phyloP scores from a whole-genome alignment of 2,329 filamentous ascomycete genomes.

The Ascochyta pisi region DNA sequence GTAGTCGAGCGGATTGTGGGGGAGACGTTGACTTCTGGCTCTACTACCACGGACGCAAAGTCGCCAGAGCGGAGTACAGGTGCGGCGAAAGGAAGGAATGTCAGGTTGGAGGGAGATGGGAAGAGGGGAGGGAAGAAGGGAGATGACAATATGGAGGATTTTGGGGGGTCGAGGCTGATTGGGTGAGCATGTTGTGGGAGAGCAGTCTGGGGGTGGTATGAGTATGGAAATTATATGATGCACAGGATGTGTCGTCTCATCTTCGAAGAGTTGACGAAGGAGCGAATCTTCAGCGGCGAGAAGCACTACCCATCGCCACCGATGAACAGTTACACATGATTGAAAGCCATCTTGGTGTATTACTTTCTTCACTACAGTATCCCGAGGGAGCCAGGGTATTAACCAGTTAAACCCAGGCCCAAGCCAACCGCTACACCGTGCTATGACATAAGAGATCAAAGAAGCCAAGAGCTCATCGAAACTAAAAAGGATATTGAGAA shows the following conservation, averaged over 20 bases:
- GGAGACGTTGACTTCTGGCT: slow-evolving; percentile 17
- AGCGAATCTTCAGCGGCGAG: not conserved
- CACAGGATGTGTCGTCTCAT: not conserved
- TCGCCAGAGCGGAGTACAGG: slow-evolving; percentile 27
- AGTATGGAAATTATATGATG: too few relatives aligned
- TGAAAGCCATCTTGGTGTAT: slow-evolving; percentile 22
- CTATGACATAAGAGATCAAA: slow-evolving; percentile 42
- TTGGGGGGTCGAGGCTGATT: slow-evolving; percentile 36
- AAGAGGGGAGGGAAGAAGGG: slow-evolving; percentile 25
- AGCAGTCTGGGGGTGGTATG: not conserved
- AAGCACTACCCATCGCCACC: not conserved
- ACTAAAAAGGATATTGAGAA: slow-evolving; percentile 48
- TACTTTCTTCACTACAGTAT: slow-evolving; percentile 38
- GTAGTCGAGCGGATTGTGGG: slow-evolving; percentile 77
- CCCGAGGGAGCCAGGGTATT: slow-evolving; percentile 23
- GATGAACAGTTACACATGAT: not conserved
- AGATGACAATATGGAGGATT: slow-evolving; percentile 46
- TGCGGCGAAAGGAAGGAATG: slow-evolving; percentile 35
- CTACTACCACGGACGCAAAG: slow-evolving; percentile 2
- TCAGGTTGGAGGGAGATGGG: slow-evolving; percentile 25
- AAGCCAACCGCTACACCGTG: slow-evolving; percentile 31
- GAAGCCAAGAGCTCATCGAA: slow-evolving; percentile 35
- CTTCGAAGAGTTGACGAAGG: not conserved
- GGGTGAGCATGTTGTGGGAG: not conserved
- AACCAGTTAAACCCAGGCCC: slow-evolving; percentile 21